Percentiles rank a stretch among this genome's conserved stretches.
These are phyloP conservation scores for Ogataea parapolymorpha DNA, from an alignment of 805 yeast species.

Conservation along the genomic window DNA sequence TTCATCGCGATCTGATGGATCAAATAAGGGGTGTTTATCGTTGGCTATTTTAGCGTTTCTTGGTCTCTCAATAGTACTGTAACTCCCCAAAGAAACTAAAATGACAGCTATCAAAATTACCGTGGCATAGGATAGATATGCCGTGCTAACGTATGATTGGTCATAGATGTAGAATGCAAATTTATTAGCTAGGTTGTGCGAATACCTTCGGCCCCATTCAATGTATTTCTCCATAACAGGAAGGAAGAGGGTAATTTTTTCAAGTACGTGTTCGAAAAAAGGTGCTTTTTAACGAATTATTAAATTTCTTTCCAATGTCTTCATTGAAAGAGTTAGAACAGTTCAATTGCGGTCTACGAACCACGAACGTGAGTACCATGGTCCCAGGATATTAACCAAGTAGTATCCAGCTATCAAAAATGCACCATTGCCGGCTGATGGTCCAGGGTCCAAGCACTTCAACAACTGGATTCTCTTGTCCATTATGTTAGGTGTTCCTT, in stretches of 20 bases:
- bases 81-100: constrained; percentile 34
- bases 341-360: constrained; percentile 47
- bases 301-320: constrained; percentile 2
- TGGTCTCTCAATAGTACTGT: constrained; percentile 33
- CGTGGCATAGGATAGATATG: constrained; percentile 17
- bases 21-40: constrained; percentile 37
- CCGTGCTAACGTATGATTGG: constrained; percentile 15
- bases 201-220: constrained; percentile 4
- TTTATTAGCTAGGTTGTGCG: constrained; percentile 7
- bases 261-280: constrained; percentile 10
- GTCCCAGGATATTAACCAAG: not conserved
- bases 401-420: constrained; percentile 71
- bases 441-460: constrained; percentile 79
- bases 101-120: constrained; percentile 24
- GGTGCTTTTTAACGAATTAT: not conserved
- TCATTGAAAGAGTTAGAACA: constrained; percentile 21
- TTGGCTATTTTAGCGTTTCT: constrained; percentile 33
- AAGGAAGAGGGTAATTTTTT: constrained; percentile 3
- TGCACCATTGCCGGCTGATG: constrained; percentile 89
- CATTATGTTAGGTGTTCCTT: constrained; percentile 57
- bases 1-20: constrained; percentile 38
- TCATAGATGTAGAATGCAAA: constrained; percentile 23
- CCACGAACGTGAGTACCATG: constrained; percentile 40
- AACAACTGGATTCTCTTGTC: constrained; percentile 53
- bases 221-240: constrained; percentile 3